Conservation (phyloP, 2,329 filamentous ascomycete genomes). For the Aspergillus fumigatiaffinis region DNA sequence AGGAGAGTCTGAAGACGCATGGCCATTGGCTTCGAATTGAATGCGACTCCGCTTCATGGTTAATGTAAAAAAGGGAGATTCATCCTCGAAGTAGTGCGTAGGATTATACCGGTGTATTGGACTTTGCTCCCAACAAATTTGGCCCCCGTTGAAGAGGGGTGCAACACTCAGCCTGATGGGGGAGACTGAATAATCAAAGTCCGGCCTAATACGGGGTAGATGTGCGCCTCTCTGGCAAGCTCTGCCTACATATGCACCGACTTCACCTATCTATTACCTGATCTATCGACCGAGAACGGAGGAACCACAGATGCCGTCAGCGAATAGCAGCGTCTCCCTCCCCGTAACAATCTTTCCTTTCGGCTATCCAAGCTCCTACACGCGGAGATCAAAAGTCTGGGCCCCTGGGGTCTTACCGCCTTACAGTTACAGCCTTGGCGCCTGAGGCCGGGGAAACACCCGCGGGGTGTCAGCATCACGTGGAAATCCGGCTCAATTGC, state of each 20-base stretch:
- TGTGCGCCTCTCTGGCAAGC: not conserved
- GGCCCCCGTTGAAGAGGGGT: not conserved
- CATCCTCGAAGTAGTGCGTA: slow-evolving; percentile 21
- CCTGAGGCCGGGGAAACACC: not conserved
- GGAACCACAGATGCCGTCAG: not conserved
- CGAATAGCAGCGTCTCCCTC: not conserved
- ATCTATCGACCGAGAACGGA: not conserved
- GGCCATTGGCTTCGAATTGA: slow-evolving; percentile 36
- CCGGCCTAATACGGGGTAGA: not conserved
- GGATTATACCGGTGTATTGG: slow-evolving; percentile 7
- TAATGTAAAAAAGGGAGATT: slow-evolving; percentile 10
- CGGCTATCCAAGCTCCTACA: not conserved
- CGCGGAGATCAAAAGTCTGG: not conserved
- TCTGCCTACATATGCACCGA: not conserved
- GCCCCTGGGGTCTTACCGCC: not conserved
- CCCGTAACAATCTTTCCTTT: not conserved
- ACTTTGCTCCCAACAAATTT: not conserved
- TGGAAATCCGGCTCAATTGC: not conserved
- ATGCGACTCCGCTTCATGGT: slow-evolving; percentile 40
- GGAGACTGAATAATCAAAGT: not conserved
- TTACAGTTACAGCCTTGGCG: not conserved
- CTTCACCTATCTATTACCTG: not conserved
- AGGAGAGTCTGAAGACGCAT: slow-evolving; percentile 32
- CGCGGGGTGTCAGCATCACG: slow-evolving; percentile 13
- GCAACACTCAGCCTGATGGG: not conserved